phyloP scores from a whole-genome alignment of 2,329 filamentous ascomycete genomes.

The Ceratocystiopsis brevicomis region DNA sequence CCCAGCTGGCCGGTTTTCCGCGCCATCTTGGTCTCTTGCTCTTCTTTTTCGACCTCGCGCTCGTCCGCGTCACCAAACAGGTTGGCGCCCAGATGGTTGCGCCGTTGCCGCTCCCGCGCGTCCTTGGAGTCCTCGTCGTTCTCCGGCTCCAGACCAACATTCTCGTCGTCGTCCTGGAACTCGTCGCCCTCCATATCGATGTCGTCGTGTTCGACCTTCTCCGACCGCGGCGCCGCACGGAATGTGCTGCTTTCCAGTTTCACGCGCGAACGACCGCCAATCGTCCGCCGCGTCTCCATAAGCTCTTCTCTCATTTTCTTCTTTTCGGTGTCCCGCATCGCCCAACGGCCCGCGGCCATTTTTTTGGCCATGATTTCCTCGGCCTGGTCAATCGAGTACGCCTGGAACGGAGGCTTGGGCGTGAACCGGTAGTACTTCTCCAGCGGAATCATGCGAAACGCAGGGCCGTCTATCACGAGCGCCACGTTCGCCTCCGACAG shows the following conservation, averaged over 20 bases:
- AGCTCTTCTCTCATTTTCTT: conserved; percentile 38
- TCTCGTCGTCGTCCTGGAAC: conserved; percentile 80
- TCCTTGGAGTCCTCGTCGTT: conserved; percentile 67
- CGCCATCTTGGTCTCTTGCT: conserved; percentile 49
- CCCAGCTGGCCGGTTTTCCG: conserved; percentile 52
- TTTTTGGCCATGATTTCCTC: conserved; percentile 71
- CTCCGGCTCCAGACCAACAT: conserved; percentile 53
- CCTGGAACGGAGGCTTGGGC: conserved; percentile 60
- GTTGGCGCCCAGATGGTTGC: conserved; percentile 73
- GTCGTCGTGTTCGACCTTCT: conserved; percentile 53
- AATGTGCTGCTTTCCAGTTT: conserved; percentile 52
- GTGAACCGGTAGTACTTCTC: conserved; percentile 93
- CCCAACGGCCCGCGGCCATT: conserved; percentile 59
- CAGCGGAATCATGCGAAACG: conserved; percentile 71
- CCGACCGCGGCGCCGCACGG: conserved; percentile 37
- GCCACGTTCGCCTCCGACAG: conserved; percentile 74
- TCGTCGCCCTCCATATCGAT: conserved; percentile 49
- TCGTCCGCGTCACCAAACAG: conserved; percentile 57
- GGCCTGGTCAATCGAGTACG: conserved; percentile 64
- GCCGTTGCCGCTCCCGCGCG: conserved; percentile 51
- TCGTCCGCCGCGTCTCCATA: conserved; percentile 34
- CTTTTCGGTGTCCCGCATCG: conserved; percentile 49
- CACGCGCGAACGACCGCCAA: conserved; percentile 37
- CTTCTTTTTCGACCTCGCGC: conserved; percentile 52
- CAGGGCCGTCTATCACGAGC: conserved; percentile 47